These are phyloP conservation scores for Mortierella sp. DNA, from an alignment of 371 early-diverging fungal species.

Conservation along the genomic window DNA sequence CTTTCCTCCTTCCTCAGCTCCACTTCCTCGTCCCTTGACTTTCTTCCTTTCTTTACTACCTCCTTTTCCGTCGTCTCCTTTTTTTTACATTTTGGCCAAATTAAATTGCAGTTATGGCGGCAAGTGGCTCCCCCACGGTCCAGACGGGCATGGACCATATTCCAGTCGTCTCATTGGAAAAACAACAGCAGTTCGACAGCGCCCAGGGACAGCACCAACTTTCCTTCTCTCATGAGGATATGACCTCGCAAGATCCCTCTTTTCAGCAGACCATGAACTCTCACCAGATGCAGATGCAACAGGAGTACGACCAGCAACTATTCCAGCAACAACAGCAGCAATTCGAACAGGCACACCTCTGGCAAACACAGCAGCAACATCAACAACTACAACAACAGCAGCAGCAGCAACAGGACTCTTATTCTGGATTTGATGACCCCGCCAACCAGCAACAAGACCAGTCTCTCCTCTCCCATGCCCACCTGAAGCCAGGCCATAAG, in stretches of 20 bases:
- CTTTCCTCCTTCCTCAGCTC: constrained; percentile 2
- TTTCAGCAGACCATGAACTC: constrained; percentile 3
- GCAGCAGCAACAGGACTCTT: constrained; percentile 32
- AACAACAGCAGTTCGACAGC: constrained; percentile 28
- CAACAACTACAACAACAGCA: constrained; percentile 24
- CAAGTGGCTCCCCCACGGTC: constrained; percentile 32
- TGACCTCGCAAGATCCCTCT: constrained; percentile 6
- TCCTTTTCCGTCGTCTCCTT: background rate
- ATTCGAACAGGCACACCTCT: constrained; percentile 29
- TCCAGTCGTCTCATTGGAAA: constrained; percentile 10
- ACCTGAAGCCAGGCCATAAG: constrained; percentile 75
- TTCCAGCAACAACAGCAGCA: constrained; percentile 34
- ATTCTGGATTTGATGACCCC: constrained; percentile 11
- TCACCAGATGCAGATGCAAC: constrained; percentile 25
- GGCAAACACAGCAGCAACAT: constrained; percentile 30
- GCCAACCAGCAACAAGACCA: constrained; percentile 35
- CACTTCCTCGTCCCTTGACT: background rate
- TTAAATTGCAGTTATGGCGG: constrained; percentile 30
- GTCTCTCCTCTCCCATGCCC: constrained; percentile 74
- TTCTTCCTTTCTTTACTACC: background rate
- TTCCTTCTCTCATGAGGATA: constrained; percentile 11
- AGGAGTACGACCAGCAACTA: constrained; percentile 32
- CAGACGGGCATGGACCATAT: constrained; percentile 20
- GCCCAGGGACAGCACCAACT: constrained; percentile 20
- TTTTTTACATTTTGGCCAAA: background rate